Evolutionary conservation across 805 yeast genomes (phyloP).

Genomic region (Yamadazyma laniorum): DNA sequence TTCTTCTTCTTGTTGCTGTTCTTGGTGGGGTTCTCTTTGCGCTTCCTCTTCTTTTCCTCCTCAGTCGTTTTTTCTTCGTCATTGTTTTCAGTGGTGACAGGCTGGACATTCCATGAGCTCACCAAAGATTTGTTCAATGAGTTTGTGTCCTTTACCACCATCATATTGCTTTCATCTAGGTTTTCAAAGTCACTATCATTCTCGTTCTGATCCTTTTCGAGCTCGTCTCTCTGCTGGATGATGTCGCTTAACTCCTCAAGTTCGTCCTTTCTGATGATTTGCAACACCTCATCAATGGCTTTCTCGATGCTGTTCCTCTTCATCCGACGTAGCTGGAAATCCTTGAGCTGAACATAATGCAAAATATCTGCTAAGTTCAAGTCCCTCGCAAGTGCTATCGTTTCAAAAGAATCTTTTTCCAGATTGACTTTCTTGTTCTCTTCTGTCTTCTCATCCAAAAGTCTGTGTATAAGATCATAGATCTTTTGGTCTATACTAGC

Average conservation of each 20-base stretch:
- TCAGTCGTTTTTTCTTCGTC: conserved; percentile 4
- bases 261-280: conserved; percentile 58
- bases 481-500: conserved; percentile 45
- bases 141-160: conserved; percentile 67
- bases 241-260: conserved; percentile 49
- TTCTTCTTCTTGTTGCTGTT: conserved; percentile 28
- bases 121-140: conserved; percentile 75
- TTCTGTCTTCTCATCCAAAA: conserved; percentile 59
- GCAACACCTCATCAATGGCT: conserved; percentile 59
- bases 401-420: conserved; percentile 37
- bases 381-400: conserved; percentile 62
- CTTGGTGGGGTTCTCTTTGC: conserved; percentile 38
- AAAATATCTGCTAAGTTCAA: conserved; percentile 50
- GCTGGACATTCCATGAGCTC: conserved; percentile 53
- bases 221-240: conserved; percentile 16
- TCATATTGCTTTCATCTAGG: conserved; percentile 45
- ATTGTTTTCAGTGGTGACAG: background rate
- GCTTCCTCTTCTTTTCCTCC: conserved; percentile 41
- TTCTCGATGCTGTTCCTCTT: conserved; percentile 64
- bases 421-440: conserved; percentile 32
- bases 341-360: conserved; percentile 61
- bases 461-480: conserved; percentile 50
- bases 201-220: conserved; percentile 11
- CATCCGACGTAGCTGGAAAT: conserved; percentile 63
- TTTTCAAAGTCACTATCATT: conserved; percentile 43